Percentiles rank a stretch among this genome's conserved stretches.
Evolutionary conservation across 495 filamentous ascomycete species (phyloP).

Genomic region (Daldinia vernicosa): DNA sequence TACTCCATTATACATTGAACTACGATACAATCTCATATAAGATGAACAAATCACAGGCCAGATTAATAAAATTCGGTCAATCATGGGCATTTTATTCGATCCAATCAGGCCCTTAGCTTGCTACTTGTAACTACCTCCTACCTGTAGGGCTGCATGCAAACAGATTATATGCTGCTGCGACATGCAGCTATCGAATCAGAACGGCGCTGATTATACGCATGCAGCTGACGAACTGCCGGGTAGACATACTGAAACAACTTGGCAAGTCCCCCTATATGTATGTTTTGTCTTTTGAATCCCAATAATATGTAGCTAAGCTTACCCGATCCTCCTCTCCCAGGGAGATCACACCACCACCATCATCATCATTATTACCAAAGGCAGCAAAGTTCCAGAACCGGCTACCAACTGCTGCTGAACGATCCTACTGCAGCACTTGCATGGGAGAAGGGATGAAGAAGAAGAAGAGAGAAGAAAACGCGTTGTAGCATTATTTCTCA

Average conservation of each 20-base stretch:
- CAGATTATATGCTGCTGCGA: constrained; percentile 11
- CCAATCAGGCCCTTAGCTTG: constrained; percentile 8
- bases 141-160: constrained; percentile 38
- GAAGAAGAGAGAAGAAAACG: constrained; percentile 6
- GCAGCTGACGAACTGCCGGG: constrained; percentile 10
- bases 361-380: constrained; percentile 13
- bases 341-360: no score
- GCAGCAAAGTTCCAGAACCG: constrained; percentile 18
- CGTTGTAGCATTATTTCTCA: constrained; percentile 22
- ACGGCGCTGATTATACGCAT: background rate
- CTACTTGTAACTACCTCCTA: constrained; percentile 11
- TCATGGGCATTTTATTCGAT: constrained; percentile 28
- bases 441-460: constrained; percentile 12
- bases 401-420: constrained; percentile 10
- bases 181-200: constrained; percentile 36
- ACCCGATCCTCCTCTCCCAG: background rate
- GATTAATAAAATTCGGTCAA: constrained; percentile 27
- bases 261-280: background rate
- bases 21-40: background rate
- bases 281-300: background rate
- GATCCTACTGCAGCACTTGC: constrained; percentile 10
- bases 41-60: constrained; percentile 10
- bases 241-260: background rate
- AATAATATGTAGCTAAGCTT: constrained; percentile 1
- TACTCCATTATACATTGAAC: background rate